Evolutionary conservation across 2,329 filamentous ascomycete genomes (phyloP).

Genomic region (Arachnopeziza araneosa): DNA sequence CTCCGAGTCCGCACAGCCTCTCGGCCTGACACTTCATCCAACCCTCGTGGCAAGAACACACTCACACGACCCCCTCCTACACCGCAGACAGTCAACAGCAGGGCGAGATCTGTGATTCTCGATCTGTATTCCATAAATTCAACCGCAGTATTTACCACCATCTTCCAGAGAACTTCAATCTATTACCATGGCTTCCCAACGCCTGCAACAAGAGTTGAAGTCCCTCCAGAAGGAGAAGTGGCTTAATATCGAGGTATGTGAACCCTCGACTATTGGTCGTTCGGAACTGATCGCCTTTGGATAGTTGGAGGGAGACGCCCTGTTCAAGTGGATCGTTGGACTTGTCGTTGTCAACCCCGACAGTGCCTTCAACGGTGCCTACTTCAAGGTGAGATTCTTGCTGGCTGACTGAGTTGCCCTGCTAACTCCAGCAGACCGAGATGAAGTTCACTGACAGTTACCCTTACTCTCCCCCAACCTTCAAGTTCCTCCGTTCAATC

Average conservation of each 20-base stretch:
- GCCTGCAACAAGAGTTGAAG: slow-evolving; percentile 85
- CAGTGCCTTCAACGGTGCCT: slow-evolving; percentile 86
- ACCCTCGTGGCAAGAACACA: neutral
- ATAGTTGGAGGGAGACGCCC: slow-evolving; percentile 64
- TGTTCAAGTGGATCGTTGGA: slow-evolving; percentile 81
- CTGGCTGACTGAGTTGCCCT: too few relatives aligned
- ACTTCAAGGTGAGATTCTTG: slow-evolving; percentile 58
- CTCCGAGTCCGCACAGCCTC: neutral
- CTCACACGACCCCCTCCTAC: neutral
- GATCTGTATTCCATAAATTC: neutral
- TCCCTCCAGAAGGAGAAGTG: slow-evolving; percentile 82
- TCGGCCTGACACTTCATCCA: neutral
- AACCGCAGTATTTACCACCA: neutral
- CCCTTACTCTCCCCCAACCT: slow-evolving; percentile 81
- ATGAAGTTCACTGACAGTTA: slow-evolving; percentile 89
- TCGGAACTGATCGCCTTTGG: slow-evolving; percentile 8
- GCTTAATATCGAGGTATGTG: slow-evolving; percentile 75
- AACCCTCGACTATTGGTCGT: too few relatives aligned
- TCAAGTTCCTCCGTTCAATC: slow-evolving; percentile 75
- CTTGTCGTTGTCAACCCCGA: slow-evolving; percentile 91
- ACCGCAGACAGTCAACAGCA: neutral
- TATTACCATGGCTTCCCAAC: slow-evolving; percentile 38
- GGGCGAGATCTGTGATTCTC: neutral
- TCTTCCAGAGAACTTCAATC: neutral
- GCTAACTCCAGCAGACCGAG: slow-evolving; percentile 49